These are phyloP conservation scores for Phoenix dactylifera DNA, from an alignment of 176 grass and related monocot genomes.

Conservation along the genomic window DNA sequence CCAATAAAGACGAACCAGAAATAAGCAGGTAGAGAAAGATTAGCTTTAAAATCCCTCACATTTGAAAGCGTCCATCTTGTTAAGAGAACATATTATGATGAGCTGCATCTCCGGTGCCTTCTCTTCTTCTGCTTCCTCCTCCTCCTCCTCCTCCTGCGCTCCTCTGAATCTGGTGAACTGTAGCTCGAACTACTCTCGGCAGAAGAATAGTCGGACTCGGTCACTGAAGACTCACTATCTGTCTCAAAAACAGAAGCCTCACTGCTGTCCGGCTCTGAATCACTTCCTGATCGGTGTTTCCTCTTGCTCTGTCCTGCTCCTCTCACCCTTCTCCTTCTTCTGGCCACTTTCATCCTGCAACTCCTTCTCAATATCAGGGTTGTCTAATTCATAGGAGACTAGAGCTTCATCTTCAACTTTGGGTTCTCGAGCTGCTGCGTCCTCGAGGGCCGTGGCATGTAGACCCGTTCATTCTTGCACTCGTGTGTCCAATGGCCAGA, in stretches of 20 bases:
- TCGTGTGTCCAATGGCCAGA: too few relatives aligned
- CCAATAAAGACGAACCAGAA: too few relatives aligned
- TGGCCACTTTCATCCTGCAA: constrained; percentile 29
- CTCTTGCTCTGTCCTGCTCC: constrained; percentile 40
- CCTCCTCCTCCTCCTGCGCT: constrained; percentile 33
- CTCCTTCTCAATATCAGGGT: constrained; percentile 53
- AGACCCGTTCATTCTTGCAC: constrained; percentile 66
- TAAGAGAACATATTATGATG: constrained; percentile 7
- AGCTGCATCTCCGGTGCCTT: constrained; percentile 28
- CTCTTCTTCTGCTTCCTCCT: constrained; percentile 58
- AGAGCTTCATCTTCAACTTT: constrained; percentile 41
- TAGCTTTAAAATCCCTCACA: too few relatives aligned
- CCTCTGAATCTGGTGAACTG: constrained; percentile 56
- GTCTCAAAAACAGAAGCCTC: constrained; percentile 65
- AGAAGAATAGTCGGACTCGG: constrained; percentile 40
- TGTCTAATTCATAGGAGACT: constrained; percentile 44
- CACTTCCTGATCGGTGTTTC: constrained; percentile 31
- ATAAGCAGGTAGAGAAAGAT: too few relatives aligned
- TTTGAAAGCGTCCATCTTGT: too few relatives aligned
- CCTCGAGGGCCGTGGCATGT: constrained; percentile 47
- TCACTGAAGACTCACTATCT: constrained; percentile 40
- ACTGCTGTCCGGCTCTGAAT: constrained; percentile 43
- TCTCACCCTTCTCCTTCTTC: constrained; percentile 24
- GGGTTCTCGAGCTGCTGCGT: constrained; percentile 60
- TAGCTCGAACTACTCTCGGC: constrained; percentile 52